These are phyloP conservation scores for Melastoma candidum DNA, from an alignment of 441 rosid species.

Conservation along the genomic window DNA sequence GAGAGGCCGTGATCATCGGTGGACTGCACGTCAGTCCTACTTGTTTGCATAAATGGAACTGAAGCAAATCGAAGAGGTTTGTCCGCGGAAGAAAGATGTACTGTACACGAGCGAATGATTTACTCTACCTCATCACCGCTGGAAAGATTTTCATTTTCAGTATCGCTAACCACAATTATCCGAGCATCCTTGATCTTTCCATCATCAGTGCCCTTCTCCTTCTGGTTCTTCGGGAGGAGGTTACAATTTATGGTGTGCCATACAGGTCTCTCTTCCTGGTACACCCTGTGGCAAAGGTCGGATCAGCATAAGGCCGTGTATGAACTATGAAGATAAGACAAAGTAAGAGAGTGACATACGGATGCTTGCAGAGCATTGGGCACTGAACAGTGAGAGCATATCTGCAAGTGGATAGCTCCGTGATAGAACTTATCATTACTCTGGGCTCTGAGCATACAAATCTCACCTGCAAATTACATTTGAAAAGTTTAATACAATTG, in stretches of 20 bases:
- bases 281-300: conserved; percentile 37
- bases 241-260: conserved; percentile 88
- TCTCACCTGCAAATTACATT: conserved; percentile 54
- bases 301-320: background rate
- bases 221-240: conserved; percentile 39
- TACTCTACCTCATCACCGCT: conserved; percentile 3
- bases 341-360: conserved; percentile 36
- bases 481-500: background rate
- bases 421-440: conserved; percentile 79
- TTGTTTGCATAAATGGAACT: no score
- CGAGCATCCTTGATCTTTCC: conserved; percentile 21
- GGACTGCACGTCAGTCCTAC: no score
- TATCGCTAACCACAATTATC: conserved; percentile 34
- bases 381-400: conserved; percentile 77
- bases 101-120: no score
- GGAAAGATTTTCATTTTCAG: conserved; percentile 17
- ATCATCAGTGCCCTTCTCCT: conserved; percentile 27
- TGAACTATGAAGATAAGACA: background rate
- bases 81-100: no score
- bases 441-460: conserved; percentile 90
- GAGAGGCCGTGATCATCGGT: no score
- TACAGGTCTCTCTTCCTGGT: conserved; percentile 85
- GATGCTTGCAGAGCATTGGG: conserved; percentile 88
- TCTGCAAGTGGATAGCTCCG: conserved; percentile 93
- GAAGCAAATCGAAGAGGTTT: no score